These are phyloP conservation scores for Coemansia sp. DNA, from an alignment of 192 early-diverging fungal genomes.

Conservation along the genomic window DNA sequence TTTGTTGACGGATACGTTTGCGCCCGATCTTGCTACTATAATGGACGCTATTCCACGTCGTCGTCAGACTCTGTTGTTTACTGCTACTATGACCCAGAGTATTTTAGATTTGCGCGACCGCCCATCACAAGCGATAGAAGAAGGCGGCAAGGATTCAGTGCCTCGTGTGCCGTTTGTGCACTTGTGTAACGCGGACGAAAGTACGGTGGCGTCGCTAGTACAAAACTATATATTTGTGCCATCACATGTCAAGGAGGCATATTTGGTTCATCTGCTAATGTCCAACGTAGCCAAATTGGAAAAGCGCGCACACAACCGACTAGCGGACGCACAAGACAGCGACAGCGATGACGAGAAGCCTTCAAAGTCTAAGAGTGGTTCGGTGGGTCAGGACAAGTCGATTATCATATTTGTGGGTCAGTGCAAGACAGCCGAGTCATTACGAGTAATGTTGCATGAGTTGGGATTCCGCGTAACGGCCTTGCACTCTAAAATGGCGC, in stretches of 20 bases:
- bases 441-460: conserved; percentile 86
- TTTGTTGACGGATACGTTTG: conserved; percentile 82
- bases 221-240: conserved; percentile 94
- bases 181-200: conserved; percentile 46
- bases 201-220: conserved; percentile 82
- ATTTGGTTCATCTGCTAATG: conserved; percentile 75
- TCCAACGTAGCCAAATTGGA: conserved; percentile 35
- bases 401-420: conserved; percentile 91
- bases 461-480: conserved; percentile 89
- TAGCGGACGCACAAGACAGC: conserved; percentile 42
- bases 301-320: conserved; percentile 23
- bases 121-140: conserved; percentile 8
- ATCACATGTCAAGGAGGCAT: conserved; percentile 85
- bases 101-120: conserved; percentile 72
- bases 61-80: conserved; percentile 93
- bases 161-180: conserved; percentile 41
- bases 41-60: conserved; percentile 74
- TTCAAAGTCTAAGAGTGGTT: background rate
- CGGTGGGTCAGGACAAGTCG: conserved; percentile 66
- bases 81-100: conserved; percentile 92
- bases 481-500: conserved; percentile 91
- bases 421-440: conserved; percentile 80
- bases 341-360: background rate
- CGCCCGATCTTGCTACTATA: conserved; percentile 76
- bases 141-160: background rate